Percentiles rank a stretch among this genome's conserved stretches.
Conservation (phyloP, 2,329 filamentous ascomycete genomes). For the Shiraia bambusicola region DNA sequence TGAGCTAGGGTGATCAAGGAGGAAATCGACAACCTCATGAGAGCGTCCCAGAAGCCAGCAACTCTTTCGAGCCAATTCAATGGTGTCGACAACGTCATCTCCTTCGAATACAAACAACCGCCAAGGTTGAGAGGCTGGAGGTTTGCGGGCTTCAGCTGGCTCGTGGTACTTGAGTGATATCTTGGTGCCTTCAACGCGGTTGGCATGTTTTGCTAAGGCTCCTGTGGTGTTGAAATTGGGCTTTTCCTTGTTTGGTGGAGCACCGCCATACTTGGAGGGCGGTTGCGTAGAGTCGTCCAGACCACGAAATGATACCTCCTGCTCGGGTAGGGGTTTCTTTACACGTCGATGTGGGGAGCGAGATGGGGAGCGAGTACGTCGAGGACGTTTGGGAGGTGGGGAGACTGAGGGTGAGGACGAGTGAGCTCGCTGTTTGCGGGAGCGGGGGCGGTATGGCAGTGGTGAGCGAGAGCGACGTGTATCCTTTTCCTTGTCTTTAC, state of each 20-base stretch:
- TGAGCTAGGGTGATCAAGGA: constrained; percentile 85
- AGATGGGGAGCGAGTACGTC: constrained; percentile 30
- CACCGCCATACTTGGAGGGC: constrained; percentile 36
- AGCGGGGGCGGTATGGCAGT: constrained; percentile 24
- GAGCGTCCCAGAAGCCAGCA: constrained; percentile 93
- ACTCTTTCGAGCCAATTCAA: constrained; percentile 72
- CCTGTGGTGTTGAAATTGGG: constrained; percentile 84
- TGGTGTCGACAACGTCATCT: constrained; percentile 74
- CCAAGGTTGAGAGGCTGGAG: constrained; percentile 76
- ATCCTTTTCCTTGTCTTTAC: constrained; percentile 15
- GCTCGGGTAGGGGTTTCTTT: constrained; percentile 49
- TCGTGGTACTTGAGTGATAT: constrained; percentile 95
- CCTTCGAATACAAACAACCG: constrained; percentile 92
- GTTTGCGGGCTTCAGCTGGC: constrained; percentile 87
- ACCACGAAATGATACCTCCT: constrained; percentile 49
- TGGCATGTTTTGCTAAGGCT: constrained; percentile 82
- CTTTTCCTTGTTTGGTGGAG: constrained; percentile 69
- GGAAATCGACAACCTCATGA: constrained; percentile 74
- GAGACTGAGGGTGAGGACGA: constrained; percentile 31
- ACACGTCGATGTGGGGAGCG: constrained; percentile 44
- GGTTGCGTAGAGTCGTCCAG: constrained; percentile 33
- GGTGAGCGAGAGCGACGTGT: constrained; percentile 28
- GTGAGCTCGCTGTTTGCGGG: constrained; percentile 25
- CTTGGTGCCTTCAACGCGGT: constrained; percentile 72
- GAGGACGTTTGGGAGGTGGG: constrained; percentile 39